Conservation (phyloP, 1,284 basidiomycete species). For the Tilletia horrida region DNA sequence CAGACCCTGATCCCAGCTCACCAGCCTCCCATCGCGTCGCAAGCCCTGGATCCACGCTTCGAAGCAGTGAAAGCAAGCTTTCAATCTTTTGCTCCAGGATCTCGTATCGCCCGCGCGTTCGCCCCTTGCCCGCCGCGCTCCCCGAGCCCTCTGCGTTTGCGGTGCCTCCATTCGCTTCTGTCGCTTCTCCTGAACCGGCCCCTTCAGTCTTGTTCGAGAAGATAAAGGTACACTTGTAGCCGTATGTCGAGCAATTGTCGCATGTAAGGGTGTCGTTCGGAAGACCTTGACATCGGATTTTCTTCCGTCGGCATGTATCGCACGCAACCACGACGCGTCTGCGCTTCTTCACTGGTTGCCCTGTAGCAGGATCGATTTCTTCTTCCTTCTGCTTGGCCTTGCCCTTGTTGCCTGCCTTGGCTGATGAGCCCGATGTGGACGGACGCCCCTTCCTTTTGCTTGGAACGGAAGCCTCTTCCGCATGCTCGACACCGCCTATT, state of each 20-base stretch:
- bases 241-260: constrained; percentile 31
- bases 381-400: constrained; percentile 13
- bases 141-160: background rate
- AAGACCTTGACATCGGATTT: constrained; percentile 45
- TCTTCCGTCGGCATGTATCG: constrained; percentile 47
- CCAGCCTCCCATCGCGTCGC: constrained; percentile 41
- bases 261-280: constrained; percentile 40
- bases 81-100: constrained; percentile 48
- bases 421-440: background rate
- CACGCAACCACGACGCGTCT: constrained; percentile 44
- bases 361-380: background rate
- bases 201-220: background rate
- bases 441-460: background rate
- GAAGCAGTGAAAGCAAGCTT: constrained; percentile 40
- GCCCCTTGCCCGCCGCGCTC: constrained; percentile 21
- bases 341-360: constrained; percentile 23
- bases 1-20: constrained; percentile 26
- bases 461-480: background rate
- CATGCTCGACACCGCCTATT: no score
- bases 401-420: background rate
- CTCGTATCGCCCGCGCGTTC: constrained; percentile 46
- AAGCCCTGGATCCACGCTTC: constrained; percentile 40
- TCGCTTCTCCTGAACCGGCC: no score
- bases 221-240: constrained; percentile 20
- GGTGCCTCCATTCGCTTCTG: no score